A percentile compares a stretch with the other conserved stretches of the same genome.
These are phyloP conservation scores for Thelephora terrestris DNA, from an alignment of 1,284 basidiomycete species.

Conservation along the genomic window DNA sequence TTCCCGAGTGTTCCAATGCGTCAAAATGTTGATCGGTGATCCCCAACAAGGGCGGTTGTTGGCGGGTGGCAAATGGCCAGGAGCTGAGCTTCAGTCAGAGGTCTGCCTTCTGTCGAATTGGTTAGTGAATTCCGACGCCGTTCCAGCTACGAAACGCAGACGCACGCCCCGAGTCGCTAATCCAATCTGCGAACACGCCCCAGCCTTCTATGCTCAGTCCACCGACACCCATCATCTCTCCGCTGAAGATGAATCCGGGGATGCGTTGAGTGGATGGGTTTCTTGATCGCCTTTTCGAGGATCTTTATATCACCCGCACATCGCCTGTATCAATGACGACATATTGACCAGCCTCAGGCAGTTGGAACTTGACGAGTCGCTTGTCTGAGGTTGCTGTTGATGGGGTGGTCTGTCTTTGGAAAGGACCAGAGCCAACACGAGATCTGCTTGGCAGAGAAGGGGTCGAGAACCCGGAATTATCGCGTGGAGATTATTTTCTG, in stretches of 20 bases:
- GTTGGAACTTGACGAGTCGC: conserved; percentile 80
- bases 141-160: neutral
- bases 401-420: conserved; percentile 33
- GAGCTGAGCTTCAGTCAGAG: conserved; percentile 78
- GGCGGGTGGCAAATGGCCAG: conserved; percentile 80
- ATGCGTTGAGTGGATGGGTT: conserved; percentile 55
- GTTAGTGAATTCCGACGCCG: conserved; percentile 7
- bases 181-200: conserved; percentile 67
- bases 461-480: conserved; percentile 29
- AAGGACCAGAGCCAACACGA: conserved; percentile 43
- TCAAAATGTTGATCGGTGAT: too few species aligned
- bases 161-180: conserved; percentile 39
- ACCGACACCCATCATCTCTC: conserved; percentile 42
- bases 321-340: conserved; percentile 73
- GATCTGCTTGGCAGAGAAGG: conserved; percentile 37
- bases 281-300: conserved; percentile 77
- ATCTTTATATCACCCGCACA: conserved; percentile 77
- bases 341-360: conserved; percentile 69
- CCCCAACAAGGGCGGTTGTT: too few species aligned
- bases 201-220: conserved; percentile 79
- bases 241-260: too few species aligned
- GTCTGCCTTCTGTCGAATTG: conserved; percentile 35
- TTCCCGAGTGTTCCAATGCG: too few species aligned
- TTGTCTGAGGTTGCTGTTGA: too few species aligned
- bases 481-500: conserved; percentile 45